Evolutionary conservation across 768 basidiomycete species (phyloP).

Genomic region (Candolleomyces efflorescens): DNA sequence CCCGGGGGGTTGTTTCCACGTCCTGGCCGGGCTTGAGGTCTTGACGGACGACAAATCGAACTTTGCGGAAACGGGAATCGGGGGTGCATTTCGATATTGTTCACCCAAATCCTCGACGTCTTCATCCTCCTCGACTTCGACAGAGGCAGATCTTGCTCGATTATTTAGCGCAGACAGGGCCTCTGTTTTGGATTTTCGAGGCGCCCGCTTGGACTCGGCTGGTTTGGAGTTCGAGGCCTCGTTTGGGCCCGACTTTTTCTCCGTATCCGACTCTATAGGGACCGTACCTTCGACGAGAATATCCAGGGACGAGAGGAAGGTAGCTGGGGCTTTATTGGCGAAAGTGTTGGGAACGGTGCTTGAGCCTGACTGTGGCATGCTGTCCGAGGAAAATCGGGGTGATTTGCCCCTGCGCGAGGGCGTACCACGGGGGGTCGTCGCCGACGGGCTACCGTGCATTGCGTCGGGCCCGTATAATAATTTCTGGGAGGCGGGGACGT

Average conservation of each 20-base stretch:
- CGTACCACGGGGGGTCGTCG: conserved; percentile 50
- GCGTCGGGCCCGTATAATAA: conserved; percentile 24
- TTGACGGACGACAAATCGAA: conserved; percentile 73
- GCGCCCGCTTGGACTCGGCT: conserved; percentile 60
- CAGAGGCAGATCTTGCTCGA: conserved; percentile 55
- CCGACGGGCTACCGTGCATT: conserved; percentile 44
- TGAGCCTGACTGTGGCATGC: conserved; percentile 42
- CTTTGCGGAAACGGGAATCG: conserved; percentile 57
- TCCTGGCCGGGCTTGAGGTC: conserved; percentile 50
- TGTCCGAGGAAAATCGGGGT: conserved; percentile 48
- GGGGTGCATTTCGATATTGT: conserved; percentile 45
- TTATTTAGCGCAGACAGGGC: conserved; percentile 75
- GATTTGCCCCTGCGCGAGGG: conserved; percentile 64
- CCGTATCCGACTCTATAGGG: conserved; percentile 50
- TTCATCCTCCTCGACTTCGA: conserved; percentile 47
- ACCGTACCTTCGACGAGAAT: conserved; percentile 75
- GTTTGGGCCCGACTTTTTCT: conserved; percentile 31
- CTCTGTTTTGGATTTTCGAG: conserved; percentile 88
- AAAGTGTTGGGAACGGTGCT: conserved; percentile 45
- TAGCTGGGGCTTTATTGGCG: conserved; percentile 44
- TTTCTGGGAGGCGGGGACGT: conserved; percentile 28
- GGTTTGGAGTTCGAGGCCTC: conserved; percentile 34
- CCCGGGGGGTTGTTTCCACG: conserved; percentile 26
- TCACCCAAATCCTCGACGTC: conserved; percentile 48
- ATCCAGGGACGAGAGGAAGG: conserved; percentile 65